Conservation (phyloP, 306 rosid genomes). For the Citrullus colocynthis region DNA sequence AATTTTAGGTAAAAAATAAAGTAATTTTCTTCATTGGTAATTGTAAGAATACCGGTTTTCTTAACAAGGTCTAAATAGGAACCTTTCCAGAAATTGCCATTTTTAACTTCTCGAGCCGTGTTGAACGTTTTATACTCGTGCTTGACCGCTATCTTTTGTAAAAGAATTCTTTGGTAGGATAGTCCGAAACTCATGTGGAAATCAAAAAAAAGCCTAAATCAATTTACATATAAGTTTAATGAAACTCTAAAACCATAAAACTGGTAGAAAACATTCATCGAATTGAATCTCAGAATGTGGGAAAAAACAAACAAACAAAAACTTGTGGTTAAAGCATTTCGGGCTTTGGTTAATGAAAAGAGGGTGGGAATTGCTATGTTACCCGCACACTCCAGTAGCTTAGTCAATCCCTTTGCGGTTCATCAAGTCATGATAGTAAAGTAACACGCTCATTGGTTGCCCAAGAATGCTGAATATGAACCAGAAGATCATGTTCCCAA, state of each 20-base stretch:
- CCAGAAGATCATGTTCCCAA: slow-evolving; percentile 94
- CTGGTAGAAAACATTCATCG: background rate
- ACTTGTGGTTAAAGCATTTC: background rate
- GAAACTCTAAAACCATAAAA: background rate
- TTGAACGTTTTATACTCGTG: background rate
- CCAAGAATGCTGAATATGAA: slow-evolving; percentile 79
- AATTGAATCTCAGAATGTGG: background rate
- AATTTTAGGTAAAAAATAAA: too few species aligned
- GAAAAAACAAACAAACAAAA: background rate
- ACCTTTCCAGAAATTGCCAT: background rate
- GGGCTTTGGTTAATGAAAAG: background rate
- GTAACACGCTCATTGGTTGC: slow-evolving; percentile 88
- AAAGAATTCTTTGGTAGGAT: background rate
- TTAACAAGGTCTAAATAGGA: background rate
- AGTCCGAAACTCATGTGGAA: background rate
- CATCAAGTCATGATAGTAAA: slow-evolving; percentile 91
- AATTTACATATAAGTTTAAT: background rate
- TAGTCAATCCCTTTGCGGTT: slow-evolving; percentile 35
- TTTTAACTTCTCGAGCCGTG: background rate
- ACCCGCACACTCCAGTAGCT: background rate
- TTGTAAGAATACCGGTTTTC: too few species aligned
- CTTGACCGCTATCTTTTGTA: background rate
- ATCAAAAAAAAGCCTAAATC: background rate
- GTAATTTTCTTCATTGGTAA: too few species aligned
- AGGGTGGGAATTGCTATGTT: background rate